A percentile compares a stretch with the other conserved stretches of the same genome.
phyloP scores from a whole-genome alignment of 371 early-diverging fungal species.

The Mucor lusitanicus region DNA sequence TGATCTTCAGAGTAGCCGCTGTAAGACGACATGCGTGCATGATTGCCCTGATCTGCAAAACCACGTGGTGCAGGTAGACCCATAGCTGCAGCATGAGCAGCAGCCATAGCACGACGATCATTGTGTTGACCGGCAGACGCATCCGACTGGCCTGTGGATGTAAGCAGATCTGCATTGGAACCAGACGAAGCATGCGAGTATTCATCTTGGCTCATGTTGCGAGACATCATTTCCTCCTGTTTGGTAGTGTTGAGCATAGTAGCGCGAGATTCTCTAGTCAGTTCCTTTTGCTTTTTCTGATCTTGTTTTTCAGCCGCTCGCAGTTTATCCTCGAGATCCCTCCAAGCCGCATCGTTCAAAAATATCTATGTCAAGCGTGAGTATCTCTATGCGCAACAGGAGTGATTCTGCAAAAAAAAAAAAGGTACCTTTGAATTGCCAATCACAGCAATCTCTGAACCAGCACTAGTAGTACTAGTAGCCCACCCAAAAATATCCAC shows the following conservation, averaged over 20 bases:
- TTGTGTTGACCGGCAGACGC: conserved; percentile 1
- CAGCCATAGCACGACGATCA: conserved; percentile 6
- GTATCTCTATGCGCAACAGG: not conserved
- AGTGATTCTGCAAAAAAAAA: not conserved
- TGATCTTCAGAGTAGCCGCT: conserved; percentile 56
- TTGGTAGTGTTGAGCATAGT: conserved; percentile 1
- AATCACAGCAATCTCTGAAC: conserved; percentile 61
- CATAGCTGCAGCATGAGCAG: conserved; percentile 18
- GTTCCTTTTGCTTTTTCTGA: conserved; percentile 30
- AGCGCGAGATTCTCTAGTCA: conserved; percentile 16
- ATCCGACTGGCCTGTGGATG: not conserved
- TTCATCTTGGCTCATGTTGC: conserved; percentile 9
- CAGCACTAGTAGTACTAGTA: too few relatives aligned
- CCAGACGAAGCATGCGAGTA: conserved; percentile 36
- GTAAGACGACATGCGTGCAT: not conserved
- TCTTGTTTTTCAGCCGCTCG: conserved; percentile 42
- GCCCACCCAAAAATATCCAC: conserved; percentile 69
- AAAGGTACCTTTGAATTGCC: conserved; percentile 61
- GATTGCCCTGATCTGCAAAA: not conserved
- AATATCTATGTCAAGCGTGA: conserved; percentile 48
- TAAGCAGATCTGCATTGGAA: conserved; percentile 32
- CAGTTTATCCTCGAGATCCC: conserved; percentile 60
- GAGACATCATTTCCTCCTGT: not conserved
- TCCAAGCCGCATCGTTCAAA: conserved; percentile 71
- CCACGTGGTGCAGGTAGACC: conserved; percentile 23